These are phyloP conservation scores for Candida glaebosa DNA, from an alignment of 805 yeast species.

Conservation along the genomic window DNA sequence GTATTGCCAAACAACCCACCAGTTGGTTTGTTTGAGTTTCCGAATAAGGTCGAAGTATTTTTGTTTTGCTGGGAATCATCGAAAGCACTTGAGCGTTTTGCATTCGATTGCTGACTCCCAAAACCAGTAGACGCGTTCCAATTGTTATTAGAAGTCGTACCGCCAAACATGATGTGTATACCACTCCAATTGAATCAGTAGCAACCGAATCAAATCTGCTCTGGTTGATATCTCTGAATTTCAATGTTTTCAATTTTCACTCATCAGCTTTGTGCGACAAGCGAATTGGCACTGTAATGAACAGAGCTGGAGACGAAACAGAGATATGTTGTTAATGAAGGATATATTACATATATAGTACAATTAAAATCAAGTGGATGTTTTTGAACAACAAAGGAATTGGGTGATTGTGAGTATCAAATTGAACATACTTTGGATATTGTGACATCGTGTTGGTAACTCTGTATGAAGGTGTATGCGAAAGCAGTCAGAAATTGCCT, in stretches of 20 bases:
- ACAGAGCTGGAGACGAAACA: too few relatives aligned
- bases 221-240: not conserved
- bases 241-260: constrained; percentile 2
- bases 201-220: not conserved
- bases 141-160: constrained; percentile 9
- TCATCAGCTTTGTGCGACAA: constrained; percentile 1
- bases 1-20: not conserved
- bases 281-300: too few relatives aligned
- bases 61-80: constrained; percentile 1
- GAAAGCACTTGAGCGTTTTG: not conserved
- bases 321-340: too few relatives aligned
- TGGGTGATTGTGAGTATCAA: too few relatives aligned
- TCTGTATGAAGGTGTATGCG: too few relatives aligned
- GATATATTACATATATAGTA: not conserved
- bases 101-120: constrained; percentile 12
- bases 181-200: not conserved
- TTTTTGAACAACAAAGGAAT: too few relatives aligned
- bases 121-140: constrained; percentile 22
- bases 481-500: too few relatives aligned
- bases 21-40: not conserved
- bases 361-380: not conserved
- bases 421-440: too few relatives aligned
- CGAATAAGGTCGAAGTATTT: too few relatives aligned
- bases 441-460: too few relatives aligned
- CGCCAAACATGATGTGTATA: constrained; percentile 6